Evolutionary conservation across 495 filamentous ascomycete genomes (phyloP).

Genomic region (Lasiosphaeria ovina): DNA sequence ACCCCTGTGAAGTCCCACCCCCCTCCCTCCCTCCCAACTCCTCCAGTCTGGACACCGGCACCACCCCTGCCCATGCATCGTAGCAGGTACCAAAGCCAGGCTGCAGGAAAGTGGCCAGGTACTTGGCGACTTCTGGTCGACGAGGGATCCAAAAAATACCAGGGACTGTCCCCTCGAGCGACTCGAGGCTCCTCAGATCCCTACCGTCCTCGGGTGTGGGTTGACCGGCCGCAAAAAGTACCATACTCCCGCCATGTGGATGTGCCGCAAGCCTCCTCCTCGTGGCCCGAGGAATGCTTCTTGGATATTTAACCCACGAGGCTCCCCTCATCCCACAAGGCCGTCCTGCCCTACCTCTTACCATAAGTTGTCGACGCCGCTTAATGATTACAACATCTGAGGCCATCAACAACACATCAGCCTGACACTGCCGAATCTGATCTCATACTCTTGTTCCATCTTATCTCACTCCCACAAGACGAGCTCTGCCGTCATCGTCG

Average conservation of each 20-base stretch:
- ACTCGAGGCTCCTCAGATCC: slow-evolving; percentile 2
- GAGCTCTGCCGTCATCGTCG: neutral
- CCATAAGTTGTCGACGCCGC: slow-evolving; percentile 4
- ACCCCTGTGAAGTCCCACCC: neutral
- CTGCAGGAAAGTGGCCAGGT: slow-evolving; percentile 19
- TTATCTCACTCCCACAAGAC: slow-evolving; percentile 1
- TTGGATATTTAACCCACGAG: slow-evolving; percentile 19
- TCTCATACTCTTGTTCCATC: slow-evolving; percentile 5
- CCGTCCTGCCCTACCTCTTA: slow-evolving; percentile 8
- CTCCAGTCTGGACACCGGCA: neutral
- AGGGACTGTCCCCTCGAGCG: too few relatives aligned
- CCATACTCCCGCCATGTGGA: slow-evolving; percentile 3
- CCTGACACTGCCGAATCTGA: slow-evolving; percentile 1
- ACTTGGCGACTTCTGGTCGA: slow-evolving; percentile 9
- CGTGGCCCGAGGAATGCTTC: slow-evolving; percentile 8
- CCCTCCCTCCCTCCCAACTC: neutral
- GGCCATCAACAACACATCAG: slow-evolving; percentile 2
- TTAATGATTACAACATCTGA: neutral
- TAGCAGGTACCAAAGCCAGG: slow-evolving; percentile 23
- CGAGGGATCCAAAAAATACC: slow-evolving; percentile 2
- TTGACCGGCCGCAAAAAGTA: slow-evolving; percentile 7
- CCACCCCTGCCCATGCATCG: slow-evolving; percentile 9
- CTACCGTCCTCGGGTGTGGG: slow-evolving; percentile 6
- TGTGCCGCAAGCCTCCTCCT: slow-evolving; percentile 13
- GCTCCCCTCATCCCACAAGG: slow-evolving; percentile 13